A percentile compares a stretch with the other conserved stretches of the same genome.
Evolutionary conservation across 176 grass and related monocot genomes (phyloP).

Genomic region (Oropetium thomaeum): DNA sequence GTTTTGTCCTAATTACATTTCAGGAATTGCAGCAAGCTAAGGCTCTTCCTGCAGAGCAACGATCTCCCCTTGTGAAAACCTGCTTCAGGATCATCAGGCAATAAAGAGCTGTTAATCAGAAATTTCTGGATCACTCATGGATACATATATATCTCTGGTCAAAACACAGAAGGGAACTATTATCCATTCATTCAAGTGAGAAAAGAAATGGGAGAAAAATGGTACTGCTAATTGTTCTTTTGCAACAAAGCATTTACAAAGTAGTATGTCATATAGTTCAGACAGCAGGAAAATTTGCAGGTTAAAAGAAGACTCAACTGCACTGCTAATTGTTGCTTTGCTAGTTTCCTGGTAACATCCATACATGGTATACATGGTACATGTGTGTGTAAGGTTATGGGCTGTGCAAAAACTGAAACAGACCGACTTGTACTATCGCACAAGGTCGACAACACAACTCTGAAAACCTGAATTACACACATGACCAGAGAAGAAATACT

Average conservation of each 20-base stretch:
- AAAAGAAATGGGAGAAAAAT: too few species aligned
- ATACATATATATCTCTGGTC: background rate
- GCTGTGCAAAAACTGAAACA: constrained; percentile 5
- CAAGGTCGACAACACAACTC: constrained; percentile 31
- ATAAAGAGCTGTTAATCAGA: background rate
- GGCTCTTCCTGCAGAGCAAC: too few species aligned
- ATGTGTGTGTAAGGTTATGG: background rate
- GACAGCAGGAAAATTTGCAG: background rate
- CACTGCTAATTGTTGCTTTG: background rate
- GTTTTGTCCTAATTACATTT: too few species aligned
- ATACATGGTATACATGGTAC: background rate
- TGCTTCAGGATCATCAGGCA: too few species aligned
- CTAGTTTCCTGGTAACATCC: constrained; percentile 6
- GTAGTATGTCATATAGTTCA: too few species aligned
- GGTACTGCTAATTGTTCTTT: too few species aligned
- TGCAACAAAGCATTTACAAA: too few species aligned
- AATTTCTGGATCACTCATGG: background rate
- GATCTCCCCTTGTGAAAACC: too few species aligned
- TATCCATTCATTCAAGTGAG: background rate
- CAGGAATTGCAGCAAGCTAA: too few species aligned
- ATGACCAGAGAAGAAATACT: constrained; percentile 17
- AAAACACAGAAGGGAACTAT: background rate
- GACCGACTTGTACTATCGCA: background rate
- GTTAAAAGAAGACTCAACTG: background rate
- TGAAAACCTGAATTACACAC: constrained; percentile 1